Evolutionary conservation across 2,329 filamentous ascomycete species (phyloP).

Genomic region (Drechmeria coniospora): DNA sequence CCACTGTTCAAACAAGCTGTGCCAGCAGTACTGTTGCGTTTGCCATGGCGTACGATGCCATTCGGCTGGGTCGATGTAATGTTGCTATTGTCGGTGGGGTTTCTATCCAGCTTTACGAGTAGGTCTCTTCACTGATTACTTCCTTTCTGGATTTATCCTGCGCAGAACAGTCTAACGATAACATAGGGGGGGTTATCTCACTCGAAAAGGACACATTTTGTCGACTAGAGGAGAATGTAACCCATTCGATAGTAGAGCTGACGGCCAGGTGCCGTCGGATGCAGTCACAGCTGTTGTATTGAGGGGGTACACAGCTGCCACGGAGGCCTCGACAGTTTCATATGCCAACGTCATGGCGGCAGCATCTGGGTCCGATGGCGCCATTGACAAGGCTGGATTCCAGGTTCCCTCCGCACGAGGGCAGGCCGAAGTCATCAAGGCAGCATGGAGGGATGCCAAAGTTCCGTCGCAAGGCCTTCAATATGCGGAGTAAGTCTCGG

Average conservation of each 20-base stretch:
- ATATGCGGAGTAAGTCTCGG: conserved; percentile 3
- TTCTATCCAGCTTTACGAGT: conserved; percentile 1
- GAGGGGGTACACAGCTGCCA: not conserved
- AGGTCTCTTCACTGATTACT: not conserved
- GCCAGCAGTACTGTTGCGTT: conserved; percentile 1
- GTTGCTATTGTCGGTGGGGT: conserved; percentile 1
- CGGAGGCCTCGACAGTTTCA: not conserved
- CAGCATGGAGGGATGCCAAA: conserved; percentile 1
- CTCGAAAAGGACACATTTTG: conserved; percentile 1
- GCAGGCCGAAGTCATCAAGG: conserved; percentile 3
- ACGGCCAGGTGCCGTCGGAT: conserved; percentile 1
- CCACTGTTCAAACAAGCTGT: conserved; percentile 1
- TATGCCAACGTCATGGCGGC: conserved; percentile 2
- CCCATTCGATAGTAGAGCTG: conserved; percentile 1
- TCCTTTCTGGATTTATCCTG: not conserved
- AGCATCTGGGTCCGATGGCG: conserved; percentile 1
- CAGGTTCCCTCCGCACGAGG: conserved; percentile 1
- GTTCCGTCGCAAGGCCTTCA: not conserved
- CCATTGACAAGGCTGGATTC: conserved; percentile 2
- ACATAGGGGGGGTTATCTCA: conserved; percentile 2
- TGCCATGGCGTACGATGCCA: not conserved
- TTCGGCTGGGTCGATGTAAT: conserved; percentile 1
- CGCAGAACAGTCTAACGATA: not conserved
- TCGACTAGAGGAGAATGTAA: conserved; percentile 1
- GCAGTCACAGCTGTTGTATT: conserved; percentile 1